A percentile compares a stretch with the other conserved stretches of the same genome.
These are phyloP conservation scores for Podila epigama DNA, from an alignment of 192 early-diverging fungal genomes.

Conservation along the genomic window DNA sequence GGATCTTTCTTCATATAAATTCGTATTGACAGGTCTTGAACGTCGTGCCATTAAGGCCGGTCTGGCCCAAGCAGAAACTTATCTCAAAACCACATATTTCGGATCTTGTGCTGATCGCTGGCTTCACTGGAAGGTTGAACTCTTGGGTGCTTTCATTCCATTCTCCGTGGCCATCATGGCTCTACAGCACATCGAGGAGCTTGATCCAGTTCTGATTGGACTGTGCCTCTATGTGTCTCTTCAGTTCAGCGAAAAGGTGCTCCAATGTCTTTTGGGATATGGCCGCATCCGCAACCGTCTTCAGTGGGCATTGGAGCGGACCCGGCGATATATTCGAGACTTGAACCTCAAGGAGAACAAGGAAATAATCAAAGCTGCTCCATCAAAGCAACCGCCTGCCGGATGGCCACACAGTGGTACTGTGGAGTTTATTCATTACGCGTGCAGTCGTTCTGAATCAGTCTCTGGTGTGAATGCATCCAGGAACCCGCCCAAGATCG, in stretches of 20 bases:
- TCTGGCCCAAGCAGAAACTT: conserved; percentile 30
- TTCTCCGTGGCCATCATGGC: conserved; percentile 26
- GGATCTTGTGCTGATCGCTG: conserved; percentile 43
- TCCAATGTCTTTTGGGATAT: conserved; percentile 21
- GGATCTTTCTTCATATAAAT: too few relatives aligned
- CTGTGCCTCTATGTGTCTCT: conserved; percentile 34
- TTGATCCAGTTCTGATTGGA: conserved; percentile 32
- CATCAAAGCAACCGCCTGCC: conserved; percentile 24
- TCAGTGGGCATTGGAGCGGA: conserved; percentile 45
- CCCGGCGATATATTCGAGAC: conserved; percentile 29
- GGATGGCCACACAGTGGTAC: conserved; percentile 39
- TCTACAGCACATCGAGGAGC: conserved; percentile 19
- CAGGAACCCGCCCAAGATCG: background rate
- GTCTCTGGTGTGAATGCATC: background rate
- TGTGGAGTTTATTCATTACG: conserved; percentile 29
- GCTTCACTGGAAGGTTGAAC: conserved; percentile 48
- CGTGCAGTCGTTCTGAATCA: conserved; percentile 22
- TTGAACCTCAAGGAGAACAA: conserved; percentile 17
- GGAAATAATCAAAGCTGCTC: conserved; percentile 11
- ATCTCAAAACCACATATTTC: conserved; percentile 40
- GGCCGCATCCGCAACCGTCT: conserved; percentile 42
- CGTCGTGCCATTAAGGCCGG: conserved; percentile 45
- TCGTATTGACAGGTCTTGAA: too few relatives aligned
- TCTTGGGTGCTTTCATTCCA: conserved; percentile 29
- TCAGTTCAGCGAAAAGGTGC: conserved; percentile 36